phyloP scores from a whole-genome alignment of 805 yeast species.

The Nakazawaea wickerhamii region DNA sequence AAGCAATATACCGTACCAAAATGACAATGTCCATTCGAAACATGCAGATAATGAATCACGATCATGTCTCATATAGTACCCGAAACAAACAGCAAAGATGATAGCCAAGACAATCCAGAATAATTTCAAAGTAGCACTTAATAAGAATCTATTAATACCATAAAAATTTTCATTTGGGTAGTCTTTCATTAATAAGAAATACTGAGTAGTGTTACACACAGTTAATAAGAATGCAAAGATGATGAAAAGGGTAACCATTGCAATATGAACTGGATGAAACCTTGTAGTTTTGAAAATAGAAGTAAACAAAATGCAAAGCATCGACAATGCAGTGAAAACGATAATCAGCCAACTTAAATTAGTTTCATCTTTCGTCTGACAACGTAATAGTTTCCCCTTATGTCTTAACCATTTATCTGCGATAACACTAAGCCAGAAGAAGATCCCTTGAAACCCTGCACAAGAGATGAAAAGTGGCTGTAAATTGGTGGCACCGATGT shows the following conservation, averaged over 20 bases:
- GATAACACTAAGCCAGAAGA: conserved; percentile 57
- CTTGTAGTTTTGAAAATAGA: conserved; percentile 63
- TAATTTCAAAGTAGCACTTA: conserved; percentile 48
- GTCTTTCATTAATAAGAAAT: conserved; percentile 26
- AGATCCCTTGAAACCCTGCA: conserved; percentile 70
- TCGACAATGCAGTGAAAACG: conserved; percentile 30
- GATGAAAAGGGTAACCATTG: conserved; percentile 73
- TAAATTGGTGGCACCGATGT: conserved; percentile 81
- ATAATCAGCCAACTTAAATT: conserved; percentile 21
- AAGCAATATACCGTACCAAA: conserved; percentile 71
- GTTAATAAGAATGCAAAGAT: conserved; percentile 54
- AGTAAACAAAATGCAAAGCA: conserved; percentile 69
- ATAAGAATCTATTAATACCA: conserved; percentile 25
- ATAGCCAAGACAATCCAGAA: conserved; percentile 66
- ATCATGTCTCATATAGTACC: conserved; percentile 28
- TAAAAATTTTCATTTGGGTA: conserved; percentile 14
- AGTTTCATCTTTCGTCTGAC: conserved; percentile 32
- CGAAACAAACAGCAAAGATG: conserved; percentile 65
- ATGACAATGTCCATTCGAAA: conserved; percentile 86
- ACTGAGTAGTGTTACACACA: conserved; percentile 38
- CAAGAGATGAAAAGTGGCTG: conserved; percentile 82
- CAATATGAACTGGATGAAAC: conserved; percentile 51
- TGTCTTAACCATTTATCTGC: conserved; percentile 61
- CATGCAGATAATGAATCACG: conserved; percentile 49
- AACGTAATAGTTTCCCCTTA: conserved; percentile 49